These are phyloP conservation scores for Citrus sp. DNA, from an alignment of 345 rosid species.

Conservation along the genomic window DNA sequence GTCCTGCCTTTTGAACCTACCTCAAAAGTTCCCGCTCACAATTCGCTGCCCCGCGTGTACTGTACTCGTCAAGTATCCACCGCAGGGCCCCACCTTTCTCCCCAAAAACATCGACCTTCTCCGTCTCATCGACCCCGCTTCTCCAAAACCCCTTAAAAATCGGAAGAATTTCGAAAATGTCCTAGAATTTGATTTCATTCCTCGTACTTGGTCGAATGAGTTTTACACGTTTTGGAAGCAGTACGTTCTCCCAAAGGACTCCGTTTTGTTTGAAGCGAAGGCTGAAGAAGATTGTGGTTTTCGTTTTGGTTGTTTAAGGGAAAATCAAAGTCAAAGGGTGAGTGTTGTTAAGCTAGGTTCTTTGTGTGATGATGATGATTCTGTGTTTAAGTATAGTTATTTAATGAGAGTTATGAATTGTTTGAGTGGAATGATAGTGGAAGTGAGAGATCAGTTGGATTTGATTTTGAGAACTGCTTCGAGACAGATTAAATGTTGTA, in stretches of 20 bases:
- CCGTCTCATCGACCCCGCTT: constrained; percentile 33
- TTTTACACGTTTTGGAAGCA: constrained; percentile 60
- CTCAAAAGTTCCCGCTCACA: constrained; percentile 54
- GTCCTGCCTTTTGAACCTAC: constrained; percentile 58
- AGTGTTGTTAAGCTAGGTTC: constrained; percentile 50
- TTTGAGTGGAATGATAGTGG: constrained; percentile 52
- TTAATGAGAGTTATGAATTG: constrained; percentile 44
- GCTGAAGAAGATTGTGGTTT: constrained; percentile 13
- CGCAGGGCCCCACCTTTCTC: constrained; percentile 66
- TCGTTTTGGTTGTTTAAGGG: constrained; percentile 16
- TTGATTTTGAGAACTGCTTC: constrained; percentile 37
- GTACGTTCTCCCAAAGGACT: constrained; percentile 47
- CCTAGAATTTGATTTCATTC: constrained; percentile 28
- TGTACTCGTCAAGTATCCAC: constrained; percentile 73
- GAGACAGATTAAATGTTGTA: constrained; percentile 31
- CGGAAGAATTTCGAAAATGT: constrained; percentile 4
- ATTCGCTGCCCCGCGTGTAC: constrained; percentile 90
- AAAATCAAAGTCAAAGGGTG: constrained; percentile 24
- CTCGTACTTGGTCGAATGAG: constrained; percentile 63
- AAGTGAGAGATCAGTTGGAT: constrained; percentile 43
- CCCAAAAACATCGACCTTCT: constrained; percentile 89
- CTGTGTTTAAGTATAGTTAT: constrained; percentile 50
- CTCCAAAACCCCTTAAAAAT: constrained; percentile 15
- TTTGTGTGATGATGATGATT: constrained; percentile 23
- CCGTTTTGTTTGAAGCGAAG: constrained; percentile 23